Evolutionary conservation across 116 monocot species (phyloP), one percentile per base, ranked within the genome.

Genomic region (Thalassia testudinum): DNA sequence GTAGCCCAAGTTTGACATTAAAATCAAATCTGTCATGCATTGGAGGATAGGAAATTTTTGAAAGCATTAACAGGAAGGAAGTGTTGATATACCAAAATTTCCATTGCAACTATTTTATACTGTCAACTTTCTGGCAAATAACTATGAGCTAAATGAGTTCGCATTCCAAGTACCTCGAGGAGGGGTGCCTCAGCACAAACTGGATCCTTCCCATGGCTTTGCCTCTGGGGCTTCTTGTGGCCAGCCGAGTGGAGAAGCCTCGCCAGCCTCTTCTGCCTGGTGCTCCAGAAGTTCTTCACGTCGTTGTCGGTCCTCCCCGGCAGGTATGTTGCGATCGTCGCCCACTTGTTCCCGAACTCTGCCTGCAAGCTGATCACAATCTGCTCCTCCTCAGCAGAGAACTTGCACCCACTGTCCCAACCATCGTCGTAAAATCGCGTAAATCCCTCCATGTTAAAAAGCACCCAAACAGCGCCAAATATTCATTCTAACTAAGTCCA

Each of bases 211-310:
- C 50, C 50, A 23, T 54, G 12, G 17, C 13, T 12, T 27, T 17
- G 21, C 3, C 42, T 42, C n/a, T 28, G 43, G 12, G 24, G 34
- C 38, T 62, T 52, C 21, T 22, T 62, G 15, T 45, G 45, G 18
- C 45, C 26, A 0, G 62, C 57, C 11, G 57, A 38, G 0, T 73
- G 62, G 14, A 75, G 63, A 2, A 81, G 52, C 60, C 81, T 80
- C 0, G 84, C 87, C 14, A 93, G 62, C 24, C 81, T 73, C 62
- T 93, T 87, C 73, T 78, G 74, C 44, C 87, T 77, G 0, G 78
- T 87, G 49, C 87, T 93, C 91, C 91, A 91, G 59, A 91, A 86
- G 51, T 86, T 91, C 79, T 91, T 91, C 37, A 86, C 86, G 12
- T 83, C 92, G 20, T 93, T 93, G 38, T 93, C 92, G 0, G 92